Conservation (phyloP, 1,284 basidiomycete species). For the Marasmius oreades region DNA sequence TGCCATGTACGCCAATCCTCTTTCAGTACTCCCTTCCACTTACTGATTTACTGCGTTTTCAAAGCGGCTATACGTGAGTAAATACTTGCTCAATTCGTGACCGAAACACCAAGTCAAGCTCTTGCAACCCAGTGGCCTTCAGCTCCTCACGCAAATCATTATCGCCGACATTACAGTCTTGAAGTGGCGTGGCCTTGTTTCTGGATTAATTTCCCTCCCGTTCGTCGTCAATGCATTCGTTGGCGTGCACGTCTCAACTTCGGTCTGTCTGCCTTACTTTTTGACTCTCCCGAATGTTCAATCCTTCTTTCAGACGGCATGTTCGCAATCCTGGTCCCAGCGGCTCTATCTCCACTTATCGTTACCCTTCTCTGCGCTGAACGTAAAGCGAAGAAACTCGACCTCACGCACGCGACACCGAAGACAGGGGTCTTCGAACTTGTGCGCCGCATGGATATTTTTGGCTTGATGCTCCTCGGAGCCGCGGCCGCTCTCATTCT, state of each 20-base stretch:
- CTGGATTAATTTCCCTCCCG: slow-evolving; percentile 46
- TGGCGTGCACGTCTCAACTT: slow-evolving; percentile 64
- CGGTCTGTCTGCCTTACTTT: too few species aligned
- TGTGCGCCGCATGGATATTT: slow-evolving; percentile 53
- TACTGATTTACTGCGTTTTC: slow-evolving; percentile 6
- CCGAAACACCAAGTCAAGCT: background rate
- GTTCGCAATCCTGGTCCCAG: slow-evolving; percentile 61
- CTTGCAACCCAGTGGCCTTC: slow-evolving; percentile 46
- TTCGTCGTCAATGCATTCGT: slow-evolving; percentile 70
- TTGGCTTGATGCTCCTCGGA: slow-evolving; percentile 68
- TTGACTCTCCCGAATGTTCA: too few species aligned
- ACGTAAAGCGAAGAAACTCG: slow-evolving; percentile 51
- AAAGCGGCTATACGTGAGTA: slow-evolving; percentile 52
- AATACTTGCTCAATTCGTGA: background rate
- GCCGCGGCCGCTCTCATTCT: slow-evolving; percentile 60
- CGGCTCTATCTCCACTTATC: slow-evolving; percentile 55
- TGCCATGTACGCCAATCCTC: slow-evolving; percentile 48
- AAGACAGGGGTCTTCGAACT: slow-evolving; percentile 24
- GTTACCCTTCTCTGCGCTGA: slow-evolving; percentile 72
- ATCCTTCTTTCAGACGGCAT: slow-evolving; percentile 50
- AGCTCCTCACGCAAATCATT: slow-evolving; percentile 72
- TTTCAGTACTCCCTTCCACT: background rate
- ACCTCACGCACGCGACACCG: slow-evolving; percentile 28
- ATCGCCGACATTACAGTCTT: slow-evolving; percentile 81
- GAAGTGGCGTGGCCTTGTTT: slow-evolving; percentile 68